These are phyloP conservation scores for Penicillium oxalicum DNA, from an alignment of 2,329 filamentous ascomycete genomes.

Conservation along the genomic window DNA sequence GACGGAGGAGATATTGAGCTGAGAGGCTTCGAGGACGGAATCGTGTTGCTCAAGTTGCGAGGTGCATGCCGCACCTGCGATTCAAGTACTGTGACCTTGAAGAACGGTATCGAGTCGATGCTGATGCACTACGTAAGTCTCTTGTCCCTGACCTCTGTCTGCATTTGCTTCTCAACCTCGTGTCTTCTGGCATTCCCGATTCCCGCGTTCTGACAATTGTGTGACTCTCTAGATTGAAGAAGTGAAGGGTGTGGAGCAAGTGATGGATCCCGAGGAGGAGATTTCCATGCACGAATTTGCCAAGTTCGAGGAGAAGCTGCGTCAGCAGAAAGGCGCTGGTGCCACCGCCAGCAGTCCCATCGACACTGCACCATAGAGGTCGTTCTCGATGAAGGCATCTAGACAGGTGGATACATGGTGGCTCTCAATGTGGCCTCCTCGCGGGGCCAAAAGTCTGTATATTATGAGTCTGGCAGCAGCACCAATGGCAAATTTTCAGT, in stretches of 20 bases:
- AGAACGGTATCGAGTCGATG: slow-evolving; percentile 98
- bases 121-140: slow-evolving; percentile 83
- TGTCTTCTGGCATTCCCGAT: background rate
- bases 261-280: slow-evolving; percentile 87
- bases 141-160: background rate
- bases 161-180: background rate
- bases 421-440: too few species aligned
- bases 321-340: slow-evolving; percentile 50
- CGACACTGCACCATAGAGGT: slow-evolving; percentile 41
- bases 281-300: slow-evolving; percentile 81
- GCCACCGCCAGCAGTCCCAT: slow-evolving; percentile 49
- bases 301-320: slow-evolving; percentile 84
- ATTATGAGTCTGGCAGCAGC: background rate
- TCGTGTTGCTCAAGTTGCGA: slow-evolving; percentile 78
- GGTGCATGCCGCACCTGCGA: slow-evolving; percentile 95
- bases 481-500: too few species aligned
- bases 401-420: background rate
- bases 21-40: slow-evolving; percentile 77
- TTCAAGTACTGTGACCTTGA: slow-evolving; percentile 90
- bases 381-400: background rate
- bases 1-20: slow-evolving; percentile 98
- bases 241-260: slow-evolving; percentile 85
- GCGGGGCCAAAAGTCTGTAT: background rate
- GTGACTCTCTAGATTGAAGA: slow-evolving; percentile 69
- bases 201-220: slow-evolving; percentile 13